Conservation (phyloP, 495 filamentous ascomycete genomes). For the Tuber brumale region DNA sequence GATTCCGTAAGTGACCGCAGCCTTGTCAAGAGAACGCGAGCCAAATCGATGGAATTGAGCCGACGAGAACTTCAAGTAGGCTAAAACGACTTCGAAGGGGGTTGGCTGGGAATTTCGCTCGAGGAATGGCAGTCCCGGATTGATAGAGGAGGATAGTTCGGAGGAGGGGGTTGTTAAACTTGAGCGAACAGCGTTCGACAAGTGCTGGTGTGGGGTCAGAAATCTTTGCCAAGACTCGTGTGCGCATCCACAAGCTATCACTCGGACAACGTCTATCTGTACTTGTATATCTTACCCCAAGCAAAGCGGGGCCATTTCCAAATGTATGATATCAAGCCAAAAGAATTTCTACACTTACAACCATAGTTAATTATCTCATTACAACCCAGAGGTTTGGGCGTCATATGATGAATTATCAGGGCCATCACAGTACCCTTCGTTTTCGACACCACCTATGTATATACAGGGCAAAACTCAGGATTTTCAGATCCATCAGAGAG, state of each 20-base stretch:
- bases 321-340: neutral
- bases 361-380: neutral
- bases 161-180: constrained; percentile 1
- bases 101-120: neutral
- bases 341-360: neutral
- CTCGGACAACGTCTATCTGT: neutral
- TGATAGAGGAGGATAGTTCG: neutral
- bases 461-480: neutral
- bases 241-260: neutral
- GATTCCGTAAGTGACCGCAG: neutral
- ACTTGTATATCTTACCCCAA: neutral
- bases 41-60: neutral
- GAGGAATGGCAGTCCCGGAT: neutral
- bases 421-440: neutral
- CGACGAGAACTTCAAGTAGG: neutral
- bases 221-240: constrained; percentile 1
- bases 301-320: neutral
- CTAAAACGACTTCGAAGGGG: neutral
- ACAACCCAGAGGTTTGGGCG: neutral
- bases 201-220: neutral
- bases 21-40: neutral
- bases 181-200: neutral
- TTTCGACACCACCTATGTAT: neutral
- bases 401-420: neutral
- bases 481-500: neutral